phyloP scores from a whole-genome alignment of 2,329 filamentous ascomycete genomes.

The Epicoccum nigrum region DNA sequence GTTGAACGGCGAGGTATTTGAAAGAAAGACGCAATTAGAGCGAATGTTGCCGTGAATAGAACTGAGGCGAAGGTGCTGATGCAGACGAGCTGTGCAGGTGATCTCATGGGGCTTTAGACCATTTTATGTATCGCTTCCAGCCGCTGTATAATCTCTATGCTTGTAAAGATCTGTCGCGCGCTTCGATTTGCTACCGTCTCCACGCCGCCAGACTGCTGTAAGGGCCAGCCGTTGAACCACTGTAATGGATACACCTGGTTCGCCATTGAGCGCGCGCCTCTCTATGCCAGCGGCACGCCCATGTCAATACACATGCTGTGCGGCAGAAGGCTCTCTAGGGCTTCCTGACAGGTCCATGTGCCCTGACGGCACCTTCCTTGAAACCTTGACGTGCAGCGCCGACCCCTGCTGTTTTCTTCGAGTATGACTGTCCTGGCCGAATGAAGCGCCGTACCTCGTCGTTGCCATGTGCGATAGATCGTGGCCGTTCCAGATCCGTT shows the following conservation, averaged over 20 bases:
- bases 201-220: conserved; percentile 30
- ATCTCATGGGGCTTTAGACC: conserved; percentile 34
- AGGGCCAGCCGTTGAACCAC: conserved; percentile 34
- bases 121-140: conserved; percentile 46
- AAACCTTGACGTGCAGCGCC: conserved; percentile 44
- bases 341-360: conserved; percentile 37
- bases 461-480: conserved; percentile 23
- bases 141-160: conserved; percentile 41
- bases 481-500: conserved; percentile 30
- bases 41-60: conserved; percentile 30
- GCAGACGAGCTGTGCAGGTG: conserved; percentile 30
- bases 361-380: conserved; percentile 25
- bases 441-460: conserved; percentile 33
- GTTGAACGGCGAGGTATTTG: conserved; percentile 23
- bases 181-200: conserved; percentile 40
- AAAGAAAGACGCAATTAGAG: conserved; percentile 13
- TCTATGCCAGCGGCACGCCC: conserved; percentile 26
- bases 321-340: conserved; percentile 31
- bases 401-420: conserved; percentile 37
- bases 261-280: conserved; percentile 44
- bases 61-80: conserved; percentile 24
- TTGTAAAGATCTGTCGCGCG: conserved; percentile 43
- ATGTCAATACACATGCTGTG: conserved; percentile 34
- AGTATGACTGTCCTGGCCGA: conserved; percentile 23
- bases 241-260: conserved; percentile 39